Evolutionary conservation across 2,329 filamentous ascomycete species (phyloP).

Genomic region (Fonsecaea nubica): DNA sequence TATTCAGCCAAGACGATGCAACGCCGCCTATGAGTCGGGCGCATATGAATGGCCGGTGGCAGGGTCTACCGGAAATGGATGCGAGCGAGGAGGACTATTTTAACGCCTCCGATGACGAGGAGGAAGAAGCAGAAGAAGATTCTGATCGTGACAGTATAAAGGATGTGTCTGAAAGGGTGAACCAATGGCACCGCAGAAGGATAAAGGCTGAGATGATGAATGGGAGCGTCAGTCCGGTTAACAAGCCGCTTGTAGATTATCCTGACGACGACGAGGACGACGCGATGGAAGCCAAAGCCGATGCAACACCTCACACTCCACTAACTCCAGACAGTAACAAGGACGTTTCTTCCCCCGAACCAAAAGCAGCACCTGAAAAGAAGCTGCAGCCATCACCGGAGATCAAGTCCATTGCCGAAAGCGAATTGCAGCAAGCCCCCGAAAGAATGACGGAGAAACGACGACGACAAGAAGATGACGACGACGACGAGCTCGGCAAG

Average conservation of each 20-base stretch:
- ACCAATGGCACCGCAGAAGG: constrained; percentile 35
- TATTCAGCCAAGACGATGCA: constrained; percentile 74
- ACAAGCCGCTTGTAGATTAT: constrained; percentile 87
- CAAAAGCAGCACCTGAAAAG: constrained; percentile 40
- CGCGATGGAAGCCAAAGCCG: constrained; percentile 62
- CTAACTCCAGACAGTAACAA: constrained; percentile 42
- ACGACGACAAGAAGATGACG: constrained; percentile 76
- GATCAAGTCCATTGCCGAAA: constrained; percentile 45
- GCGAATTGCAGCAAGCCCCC: constrained; percentile 59
- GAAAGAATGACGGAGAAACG: constrained; percentile 88
- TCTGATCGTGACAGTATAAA: constrained; percentile 32
- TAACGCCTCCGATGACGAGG: constrained; percentile 85
- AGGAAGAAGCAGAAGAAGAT: constrained; percentile 63
- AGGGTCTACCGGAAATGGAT: constrained; percentile 81
- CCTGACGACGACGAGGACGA: constrained; percentile 81
- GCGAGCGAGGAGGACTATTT: constrained; percentile 91
- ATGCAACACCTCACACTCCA: constrained; percentile 33
- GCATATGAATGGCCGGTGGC: constrained; percentile 66
- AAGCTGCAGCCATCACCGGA: constrained; percentile 41
- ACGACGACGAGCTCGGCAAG: constrained; percentile 90
- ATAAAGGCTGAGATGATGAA: constrained; percentile 55
- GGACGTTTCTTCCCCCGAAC: constrained; percentile 39
- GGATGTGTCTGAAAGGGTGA: constrained; percentile 33
- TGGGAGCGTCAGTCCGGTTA: constrained; percentile 63
- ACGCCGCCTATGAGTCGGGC: constrained; percentile 52